Evolutionary conservation across 2,329 filamentous ascomycete genomes (phyloP), one percentile per base, ranked within the genome.

Genomic region (Penicillium crustosum): DNA sequence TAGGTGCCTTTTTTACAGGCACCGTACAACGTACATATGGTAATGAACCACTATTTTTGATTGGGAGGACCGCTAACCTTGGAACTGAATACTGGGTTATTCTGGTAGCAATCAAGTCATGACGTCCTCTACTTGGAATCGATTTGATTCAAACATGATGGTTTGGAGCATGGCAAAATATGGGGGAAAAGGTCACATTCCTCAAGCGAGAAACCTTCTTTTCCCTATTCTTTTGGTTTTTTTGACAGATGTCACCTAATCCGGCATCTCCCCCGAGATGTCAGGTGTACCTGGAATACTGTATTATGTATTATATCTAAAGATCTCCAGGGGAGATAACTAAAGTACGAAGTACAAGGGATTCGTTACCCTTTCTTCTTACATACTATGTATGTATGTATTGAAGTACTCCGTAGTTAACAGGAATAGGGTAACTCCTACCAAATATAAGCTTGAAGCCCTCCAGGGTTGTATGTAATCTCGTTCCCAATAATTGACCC

Each of bases 61-160:
- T 13, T 31, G 15, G 49, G n/a, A 31, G 49, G 13, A 43, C 33
- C 36, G 19, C 19, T 49, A 38, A 15, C 17, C 42, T 38, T 33
- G 19, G 31, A 49, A 39, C 5, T 39, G 36, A 19, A 19, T 21
- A 17, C 5, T n/a, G 15, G 15, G 13, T 43, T 31, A 41, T 50
- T n/a, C 43, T 36, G 54, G 59, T 62, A 57, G 64, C 60, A 33
- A 65, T 61, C 42, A 55, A 66, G 59, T 66, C 64, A 63, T 66
- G 64, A 66, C 50, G 50, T 53, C 7, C 31, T 45, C 23, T 42
- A 31, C 23, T 31, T 51, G 6, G 15, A 31, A 23, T 17, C 17
- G 17, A n/a, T n/a, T 35, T 17, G 15, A 35, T 17, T 41, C 27
- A 10, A 27, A 1, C 21, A 23, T 15, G 33, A 27, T 10, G 5